Conservation (phyloP, 1,139 yeast genomes). For the Scheffersomyces illinoinensis region DNA sequence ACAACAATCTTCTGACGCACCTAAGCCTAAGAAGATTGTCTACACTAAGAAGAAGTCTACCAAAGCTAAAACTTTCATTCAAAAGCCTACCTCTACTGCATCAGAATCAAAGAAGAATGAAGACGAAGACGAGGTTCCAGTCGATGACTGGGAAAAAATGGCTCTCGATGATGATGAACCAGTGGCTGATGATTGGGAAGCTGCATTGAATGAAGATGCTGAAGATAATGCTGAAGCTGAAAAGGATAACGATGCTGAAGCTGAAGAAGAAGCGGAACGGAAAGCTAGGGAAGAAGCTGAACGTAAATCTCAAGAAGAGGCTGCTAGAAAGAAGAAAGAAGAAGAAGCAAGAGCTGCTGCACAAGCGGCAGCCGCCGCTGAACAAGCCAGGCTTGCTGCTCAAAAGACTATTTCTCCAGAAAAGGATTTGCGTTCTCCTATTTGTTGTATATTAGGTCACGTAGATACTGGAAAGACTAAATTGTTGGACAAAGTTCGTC, state of each 20-base stretch:
- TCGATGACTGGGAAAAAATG: conserved; percentile 70
- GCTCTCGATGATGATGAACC: conserved; percentile 49
- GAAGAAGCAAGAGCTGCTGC: conserved; percentile 12
- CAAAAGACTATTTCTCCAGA: conserved; percentile 21
- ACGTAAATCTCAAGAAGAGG: conserved; percentile 20
- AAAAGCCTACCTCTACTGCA: conserved; percentile 18
- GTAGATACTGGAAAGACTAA: conserved; percentile 99
- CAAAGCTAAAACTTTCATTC: conserved; percentile 38
- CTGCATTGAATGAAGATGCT: conserved; percentile 30
- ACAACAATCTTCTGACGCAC: conserved; percentile 34
- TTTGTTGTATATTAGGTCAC: conserved; percentile 98
- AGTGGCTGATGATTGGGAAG: conserved; percentile 49
- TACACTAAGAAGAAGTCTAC: conserved; percentile 72
- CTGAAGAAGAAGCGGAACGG: conserved; percentile 18
- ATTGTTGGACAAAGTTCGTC: conserved; percentile 93
- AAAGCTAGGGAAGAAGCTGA: conserved; percentile 21
- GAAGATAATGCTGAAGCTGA: conserved; percentile 19
- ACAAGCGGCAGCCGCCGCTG: conserved; percentile 22
- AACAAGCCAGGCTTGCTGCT: conserved; percentile 23
- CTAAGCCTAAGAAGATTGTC: conserved; percentile 70
- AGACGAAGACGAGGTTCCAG: conserved; percentile 53
- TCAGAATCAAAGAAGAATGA: conserved; percentile 22
- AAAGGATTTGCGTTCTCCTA: conserved; percentile 88
- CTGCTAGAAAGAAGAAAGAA: conserved; percentile 6
- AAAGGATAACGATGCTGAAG: conserved; percentile 12